Evolutionary conservation across 345 rosid species (phyloP).

Genomic region (Zanthoxylum bungeanum): DNA sequence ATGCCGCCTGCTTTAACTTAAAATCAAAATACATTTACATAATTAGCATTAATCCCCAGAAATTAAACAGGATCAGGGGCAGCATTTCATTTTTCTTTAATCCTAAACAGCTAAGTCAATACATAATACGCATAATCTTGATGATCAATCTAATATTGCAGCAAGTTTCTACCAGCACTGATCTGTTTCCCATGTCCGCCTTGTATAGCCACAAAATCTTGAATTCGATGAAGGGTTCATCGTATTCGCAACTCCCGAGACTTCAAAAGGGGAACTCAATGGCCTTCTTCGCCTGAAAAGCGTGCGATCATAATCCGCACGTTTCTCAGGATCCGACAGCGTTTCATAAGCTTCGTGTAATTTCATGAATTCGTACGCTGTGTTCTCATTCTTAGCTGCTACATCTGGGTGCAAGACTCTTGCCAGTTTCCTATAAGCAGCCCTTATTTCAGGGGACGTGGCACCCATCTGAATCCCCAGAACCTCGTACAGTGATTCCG

Average conservation of each 20-base stretch:
- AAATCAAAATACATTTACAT: neutral
- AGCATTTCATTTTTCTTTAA: neutral
- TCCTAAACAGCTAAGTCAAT: neutral
- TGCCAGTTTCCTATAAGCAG: conserved; percentile 63
- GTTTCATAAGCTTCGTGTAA: conserved; percentile 66
- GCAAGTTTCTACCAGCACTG: conserved; percentile 55
- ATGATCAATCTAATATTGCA: neutral
- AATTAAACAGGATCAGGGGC: neutral
- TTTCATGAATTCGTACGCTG: conserved; percentile 45
- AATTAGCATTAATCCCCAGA: neutral
- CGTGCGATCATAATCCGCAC: conserved; percentile 53
- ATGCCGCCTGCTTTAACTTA: neutral
- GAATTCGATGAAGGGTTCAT: conserved; percentile 13
- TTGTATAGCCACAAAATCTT: conserved; percentile 25
- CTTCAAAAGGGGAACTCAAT: conserved; percentile 19
- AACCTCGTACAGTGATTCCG: conserved; percentile 50
- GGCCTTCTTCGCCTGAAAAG: conserved; percentile 29
- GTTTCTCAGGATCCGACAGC: conserved; percentile 58
- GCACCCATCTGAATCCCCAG: conserved; percentile 60
- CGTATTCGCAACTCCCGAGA: conserved; percentile 16
- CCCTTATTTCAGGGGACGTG: conserved; percentile 53
- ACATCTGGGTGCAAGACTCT: conserved; percentile 67
- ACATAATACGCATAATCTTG: neutral
- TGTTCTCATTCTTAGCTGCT: conserved; percentile 19
- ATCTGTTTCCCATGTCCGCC: conserved; percentile 66